A percentile compares a stretch with the other conserved stretches of the same genome.
Evolutionary conservation across 148 eudicot species (phyloP).

Genomic region (Nepenthes mirabilis): DNA sequence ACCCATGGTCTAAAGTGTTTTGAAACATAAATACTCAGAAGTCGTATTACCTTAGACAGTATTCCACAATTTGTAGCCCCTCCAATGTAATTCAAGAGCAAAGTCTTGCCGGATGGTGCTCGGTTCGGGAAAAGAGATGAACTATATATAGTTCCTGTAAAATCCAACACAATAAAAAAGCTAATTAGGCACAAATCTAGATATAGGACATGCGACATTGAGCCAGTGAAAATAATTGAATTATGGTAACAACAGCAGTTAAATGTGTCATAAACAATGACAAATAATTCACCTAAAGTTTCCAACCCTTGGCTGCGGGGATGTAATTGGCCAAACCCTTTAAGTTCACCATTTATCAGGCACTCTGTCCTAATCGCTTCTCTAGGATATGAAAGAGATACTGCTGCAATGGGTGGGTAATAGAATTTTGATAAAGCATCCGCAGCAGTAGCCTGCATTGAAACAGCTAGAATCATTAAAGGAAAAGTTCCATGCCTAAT

Average conservation of each 20-base stretch:
- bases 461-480: neutral
- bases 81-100: constrained; percentile 74
- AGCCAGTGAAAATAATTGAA: no score
- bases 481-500: neutral
- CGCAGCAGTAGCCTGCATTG: constrained; percentile 49
- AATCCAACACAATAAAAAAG: neutral
- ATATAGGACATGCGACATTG: neutral
- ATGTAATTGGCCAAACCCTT: constrained; percentile 89
- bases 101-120: constrained; percentile 70
- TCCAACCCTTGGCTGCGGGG: constrained; percentile 88
- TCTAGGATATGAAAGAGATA: constrained; percentile 73
- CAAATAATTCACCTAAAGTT: constrained; percentile 46
- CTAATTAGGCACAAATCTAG: neutral
- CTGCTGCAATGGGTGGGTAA: constrained; percentile 86
- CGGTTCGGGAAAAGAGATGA: constrained; percentile 82
- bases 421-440: constrained; percentile 64
- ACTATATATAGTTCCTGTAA: constrained; percentile 76
- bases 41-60: constrained; percentile 40
- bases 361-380: constrained; percentile 60
- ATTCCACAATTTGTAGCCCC: constrained; percentile 77
- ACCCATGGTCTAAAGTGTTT: neutral
- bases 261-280: neutral
- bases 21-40: neutral
- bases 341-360: constrained; percentile 57
- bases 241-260: no score